Evolutionary conservation across 2,329 filamentous ascomycete species (phyloP), one percentile per base, ranked within the genome.

Genomic region (Akanthomyces lecanii): DNA sequence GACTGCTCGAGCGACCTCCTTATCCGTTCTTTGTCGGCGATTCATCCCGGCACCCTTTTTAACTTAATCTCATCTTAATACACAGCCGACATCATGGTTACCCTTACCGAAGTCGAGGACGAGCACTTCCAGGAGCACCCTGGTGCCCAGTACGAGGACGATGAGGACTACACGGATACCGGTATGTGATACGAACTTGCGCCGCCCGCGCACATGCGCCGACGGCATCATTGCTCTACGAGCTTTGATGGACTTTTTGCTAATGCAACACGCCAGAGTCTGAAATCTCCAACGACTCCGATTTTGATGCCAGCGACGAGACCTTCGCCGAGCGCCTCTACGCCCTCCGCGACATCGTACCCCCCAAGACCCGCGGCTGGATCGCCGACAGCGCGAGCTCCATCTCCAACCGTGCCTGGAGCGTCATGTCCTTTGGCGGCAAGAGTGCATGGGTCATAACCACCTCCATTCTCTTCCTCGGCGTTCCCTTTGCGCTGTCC

Each of bases 71-170:
- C 36, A 28, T 36, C 40, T 45, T 52, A 63, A 57, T 53, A 54
- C 59, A 61, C 51, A 71, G 62, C 67, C 64, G 67, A 63, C 79
- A 88, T 77, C 71, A 97, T 98, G 94, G 94, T 98, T 78, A 92
- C 94, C 79, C 91, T 98, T 75, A 91, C 92, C 75, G 94, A 98
- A 83, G 94, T 98, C 74, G 89, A 96, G 75, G 94, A 98, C 76
- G 93, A 97, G 84, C 91, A 96, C 79, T 96, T 97, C 82, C 83
- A 89, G 79, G 80, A 83, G 69, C 88, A 89, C 72, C 79, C 87
- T 66, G 82, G 85, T 63, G 85, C 88, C 65, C 88, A 92, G 69
- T 89, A 95, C 70, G 91, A 96, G 64, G 92, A 93, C 74, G 92
- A 93, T 79, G 93, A 93, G 74, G 94, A 96, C 81, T 96, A 90